A percentile compares a stretch with the other conserved stretches of the same genome.
Conservation (phyloP, 257 asterid genomes). For the Nicotiana paniculata region DNA sequence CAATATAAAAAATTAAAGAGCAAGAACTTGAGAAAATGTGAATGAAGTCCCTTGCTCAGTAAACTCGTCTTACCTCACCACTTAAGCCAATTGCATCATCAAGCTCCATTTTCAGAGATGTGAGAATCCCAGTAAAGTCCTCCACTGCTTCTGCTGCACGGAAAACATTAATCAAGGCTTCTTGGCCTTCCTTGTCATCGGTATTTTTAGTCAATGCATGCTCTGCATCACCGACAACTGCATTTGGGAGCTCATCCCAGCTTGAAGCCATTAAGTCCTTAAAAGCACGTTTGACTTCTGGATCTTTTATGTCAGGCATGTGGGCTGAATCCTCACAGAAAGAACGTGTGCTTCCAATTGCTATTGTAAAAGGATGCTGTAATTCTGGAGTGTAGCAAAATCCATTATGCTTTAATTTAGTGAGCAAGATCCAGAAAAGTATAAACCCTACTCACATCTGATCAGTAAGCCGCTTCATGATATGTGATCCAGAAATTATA, state of each 20-base stretch:
- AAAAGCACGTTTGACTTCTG: slow-evolving; percentile 53
- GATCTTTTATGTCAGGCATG: slow-evolving; percentile 62
- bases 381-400: not conserved
- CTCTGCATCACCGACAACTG: slow-evolving; percentile 55
- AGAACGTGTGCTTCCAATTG: slow-evolving; percentile 45
- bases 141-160: slow-evolving; percentile 97
- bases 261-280: slow-evolving; percentile 81
- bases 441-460: not conserved
- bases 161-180: slow-evolving; percentile 58
- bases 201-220: slow-evolving; percentile 70
- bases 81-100: slow-evolving; percentile 81
- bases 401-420: not conserved
- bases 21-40: slow-evolving; percentile 2
- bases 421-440: not conserved
- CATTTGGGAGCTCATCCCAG: slow-evolving; percentile 76
- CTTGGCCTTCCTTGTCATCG: slow-evolving; percentile 75
- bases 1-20: slow-evolving; percentile 13
- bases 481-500: not conserved
- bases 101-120: slow-evolving; percentile 76
- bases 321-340: slow-evolving; percentile 62
- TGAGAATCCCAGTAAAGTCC: slow-evolving; percentile 73
- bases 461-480: not conserved
- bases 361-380: not conserved
- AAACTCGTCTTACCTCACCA: slow-evolving; percentile 64
- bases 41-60: not conserved